These are phyloP conservation scores for Ophiognomonia clavigignenti-juglandacearum DNA, from an alignment of 2,329 filamentous ascomycete species.

Conservation along the genomic window DNA sequence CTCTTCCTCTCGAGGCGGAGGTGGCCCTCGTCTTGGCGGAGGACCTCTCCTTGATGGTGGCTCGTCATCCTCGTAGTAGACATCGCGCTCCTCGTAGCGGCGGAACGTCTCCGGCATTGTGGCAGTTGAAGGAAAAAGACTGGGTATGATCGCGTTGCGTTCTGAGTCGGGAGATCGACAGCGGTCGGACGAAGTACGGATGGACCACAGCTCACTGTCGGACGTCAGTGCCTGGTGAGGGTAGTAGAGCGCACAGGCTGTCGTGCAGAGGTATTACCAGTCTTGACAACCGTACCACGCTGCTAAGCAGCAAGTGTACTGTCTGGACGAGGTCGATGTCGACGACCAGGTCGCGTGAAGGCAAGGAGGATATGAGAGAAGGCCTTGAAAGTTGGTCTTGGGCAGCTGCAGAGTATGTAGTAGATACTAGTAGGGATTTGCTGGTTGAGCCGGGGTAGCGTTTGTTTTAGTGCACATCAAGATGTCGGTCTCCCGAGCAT, in stretches of 20 bases:
- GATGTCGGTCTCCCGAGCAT: not conserved
- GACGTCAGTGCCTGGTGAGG: constrained; percentile 9
- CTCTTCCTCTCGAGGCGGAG: too few relatives aligned
- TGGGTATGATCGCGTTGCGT: not conserved
- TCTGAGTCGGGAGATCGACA: constrained; percentile 4
- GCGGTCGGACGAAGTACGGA: not conserved
- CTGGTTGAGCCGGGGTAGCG: not conserved
- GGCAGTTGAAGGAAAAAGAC: constrained; percentile 7
- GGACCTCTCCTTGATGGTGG: constrained; percentile 12
- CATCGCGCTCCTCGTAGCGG: constrained; percentile 41
- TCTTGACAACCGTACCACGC: too few relatives aligned
- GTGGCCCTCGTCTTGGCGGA: constrained; percentile 11
- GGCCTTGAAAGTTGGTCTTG: not conserved
- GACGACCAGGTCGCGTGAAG: not conserved
- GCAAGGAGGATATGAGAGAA: not conserved
- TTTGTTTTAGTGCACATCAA: not conserved
- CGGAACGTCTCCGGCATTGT: constrained; percentile 23
- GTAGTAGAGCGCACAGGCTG: too few relatives aligned
- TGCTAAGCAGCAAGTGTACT: too few relatives aligned
- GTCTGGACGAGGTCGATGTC: too few relatives aligned
- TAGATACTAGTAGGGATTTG: not conserved
- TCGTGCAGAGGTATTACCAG: not conserved
- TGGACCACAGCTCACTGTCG: not conserved
- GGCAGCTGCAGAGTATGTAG: not conserved
- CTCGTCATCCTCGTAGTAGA: constrained; percentile 32